phyloP scores from a whole-genome alignment of 768 basidiomycete species.

The Suillus discolor region DNA sequence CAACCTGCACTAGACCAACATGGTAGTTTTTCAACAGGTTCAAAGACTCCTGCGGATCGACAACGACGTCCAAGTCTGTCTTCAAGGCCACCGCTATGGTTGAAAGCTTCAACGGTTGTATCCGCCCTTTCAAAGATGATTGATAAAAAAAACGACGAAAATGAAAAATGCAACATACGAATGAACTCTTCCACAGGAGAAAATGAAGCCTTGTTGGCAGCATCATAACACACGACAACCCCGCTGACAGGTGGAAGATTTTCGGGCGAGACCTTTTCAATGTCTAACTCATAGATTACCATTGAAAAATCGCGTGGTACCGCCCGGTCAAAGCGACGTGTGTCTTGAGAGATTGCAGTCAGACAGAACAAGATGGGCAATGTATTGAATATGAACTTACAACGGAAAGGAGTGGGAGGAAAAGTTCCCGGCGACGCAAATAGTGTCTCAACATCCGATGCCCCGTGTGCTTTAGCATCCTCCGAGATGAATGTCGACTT shows the following conservation, averaged over 20 bases:
- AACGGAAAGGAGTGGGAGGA: slow-evolving; percentile 39
- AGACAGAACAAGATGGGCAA: slow-evolving; percentile 17
- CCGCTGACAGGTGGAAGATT: slow-evolving; percentile 70
- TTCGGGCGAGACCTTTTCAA: slow-evolving; percentile 44
- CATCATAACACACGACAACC: slow-evolving; percentile 86
- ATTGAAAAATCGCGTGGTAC: slow-evolving; percentile 46
- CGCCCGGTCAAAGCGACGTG: slow-evolving; percentile 33
- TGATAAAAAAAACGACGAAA: slow-evolving; percentile 11
- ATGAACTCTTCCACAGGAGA: slow-evolving; percentile 66
- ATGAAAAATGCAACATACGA: slow-evolving; percentile 49
- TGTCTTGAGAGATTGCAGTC: slow-evolving; percentile 34
- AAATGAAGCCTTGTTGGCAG: slow-evolving; percentile 63
- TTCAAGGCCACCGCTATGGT: slow-evolving; percentile 87
- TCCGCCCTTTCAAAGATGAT: slow-evolving; percentile 48
- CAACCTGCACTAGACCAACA: slow-evolving; percentile 79
- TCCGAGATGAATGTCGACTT: slow-evolving; percentile 82
- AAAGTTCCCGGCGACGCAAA: slow-evolving; percentile 36
- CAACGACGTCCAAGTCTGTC: slow-evolving; percentile 61
- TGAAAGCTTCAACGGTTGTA: slow-evolving; percentile 58
- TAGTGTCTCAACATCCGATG: slow-evolving; percentile 44
- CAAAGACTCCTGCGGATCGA: slow-evolving; percentile 58
- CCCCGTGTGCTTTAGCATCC: slow-evolving; percentile 66
- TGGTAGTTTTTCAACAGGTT: slow-evolving; percentile 61
- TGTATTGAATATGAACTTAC: slow-evolving; percentile 29
- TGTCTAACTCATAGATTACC: slow-evolving; percentile 58